Base-by-base conservation (phyloP, 768 basidiomycete species). In the Dentipellis sp. region DNA sequence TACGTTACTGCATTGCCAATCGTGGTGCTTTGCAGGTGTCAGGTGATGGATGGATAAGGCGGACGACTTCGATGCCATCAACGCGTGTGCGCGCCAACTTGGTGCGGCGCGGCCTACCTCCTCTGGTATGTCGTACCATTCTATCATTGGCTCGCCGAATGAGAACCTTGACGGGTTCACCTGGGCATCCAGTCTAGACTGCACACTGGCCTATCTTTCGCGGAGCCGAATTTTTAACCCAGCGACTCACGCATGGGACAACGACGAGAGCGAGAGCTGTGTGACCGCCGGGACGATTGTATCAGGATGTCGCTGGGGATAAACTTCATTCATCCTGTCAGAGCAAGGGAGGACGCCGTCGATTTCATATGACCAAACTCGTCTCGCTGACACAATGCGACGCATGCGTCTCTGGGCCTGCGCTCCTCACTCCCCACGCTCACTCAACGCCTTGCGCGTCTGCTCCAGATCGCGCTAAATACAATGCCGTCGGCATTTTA, bases 181-280 rank as follows among this genome's bases (percentile, higher is more conserved):
- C 16, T 22, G 21, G 19, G 53, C 57, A 22, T 52, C 40, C 57
- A 42, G 57, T 52, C 50, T 53, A 51, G 40, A 57, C 53, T 29
- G 6, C 29, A 29, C 29, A 29, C 29, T 3, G 6, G 29, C 29
- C 29, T 29, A 42, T 51, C 45, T 53, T 53, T 58, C 59, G 59
- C 59, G 57, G 57, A 59, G 59, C 45, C 39, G 47, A 60, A 60
- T 60, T 60, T 60, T 11, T 53, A 60, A 60, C 59, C 58, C 59
- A 60, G 59, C 59, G 59, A 60, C 42, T 45, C 19, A 14, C 42
- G 29, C 42, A 9, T 45, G n/a, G 42, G 19, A 45, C 42, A 45
- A 45, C 42, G n/a, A 19, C 42, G 42, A 45, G n/a, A 19, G n/a
- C 42, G 3, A 17, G n/a, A 45, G 29, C 29, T 17, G 16, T 8